phyloP scores from a whole-genome alignment of 2,329 filamentous ascomycete genomes.

The Byssoonygena ceratinophila region DNA sequence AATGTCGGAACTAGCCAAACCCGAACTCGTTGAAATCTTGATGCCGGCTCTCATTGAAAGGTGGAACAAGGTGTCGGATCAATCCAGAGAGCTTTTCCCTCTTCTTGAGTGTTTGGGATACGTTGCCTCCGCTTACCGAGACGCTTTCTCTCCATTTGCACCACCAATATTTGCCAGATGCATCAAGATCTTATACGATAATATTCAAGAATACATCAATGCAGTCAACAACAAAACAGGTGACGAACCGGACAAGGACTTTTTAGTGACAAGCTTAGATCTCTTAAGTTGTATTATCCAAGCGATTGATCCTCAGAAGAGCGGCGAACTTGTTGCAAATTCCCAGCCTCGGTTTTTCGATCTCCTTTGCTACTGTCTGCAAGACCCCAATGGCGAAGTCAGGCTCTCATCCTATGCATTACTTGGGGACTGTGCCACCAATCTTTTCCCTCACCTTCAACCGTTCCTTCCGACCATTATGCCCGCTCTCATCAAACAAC shows the following conservation, averaged over 20 bases:
- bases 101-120: conserved; percentile 94
- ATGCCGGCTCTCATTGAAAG: conserved; percentile 88
- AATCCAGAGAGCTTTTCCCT: conserved; percentile 87
- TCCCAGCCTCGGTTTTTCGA: conserved; percentile 82
- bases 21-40: conserved; percentile 68
- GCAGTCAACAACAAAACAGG: conserved; percentile 56
- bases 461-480: conserved; percentile 62
- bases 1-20: conserved; percentile 66
- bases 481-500: conserved; percentile 69
- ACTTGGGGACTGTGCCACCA: conserved; percentile 88
- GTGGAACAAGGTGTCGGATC: conserved; percentile 76
- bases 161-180: conserved; percentile 78
- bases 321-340: conserved; percentile 61
- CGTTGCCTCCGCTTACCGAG: conserved; percentile 73
- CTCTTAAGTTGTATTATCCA: conserved; percentile 89
- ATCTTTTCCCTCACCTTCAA: conserved; percentile 72
- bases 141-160: conserved; percentile 74
- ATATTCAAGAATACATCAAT: conserved; percentile 68
- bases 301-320: conserved; percentile 63
- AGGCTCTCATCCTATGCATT: conserved; percentile 92
- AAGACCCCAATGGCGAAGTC: conserved; percentile 81
- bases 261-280: conserved; percentile 88
- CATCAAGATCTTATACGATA: conserved; percentile 81
- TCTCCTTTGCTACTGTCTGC: conserved; percentile 81
- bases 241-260: conserved; percentile 88